Evolutionary conservation across 2,329 filamentous ascomycete genomes (phyloP).

Genomic region (Pseudogymnoascus sp.): DNA sequence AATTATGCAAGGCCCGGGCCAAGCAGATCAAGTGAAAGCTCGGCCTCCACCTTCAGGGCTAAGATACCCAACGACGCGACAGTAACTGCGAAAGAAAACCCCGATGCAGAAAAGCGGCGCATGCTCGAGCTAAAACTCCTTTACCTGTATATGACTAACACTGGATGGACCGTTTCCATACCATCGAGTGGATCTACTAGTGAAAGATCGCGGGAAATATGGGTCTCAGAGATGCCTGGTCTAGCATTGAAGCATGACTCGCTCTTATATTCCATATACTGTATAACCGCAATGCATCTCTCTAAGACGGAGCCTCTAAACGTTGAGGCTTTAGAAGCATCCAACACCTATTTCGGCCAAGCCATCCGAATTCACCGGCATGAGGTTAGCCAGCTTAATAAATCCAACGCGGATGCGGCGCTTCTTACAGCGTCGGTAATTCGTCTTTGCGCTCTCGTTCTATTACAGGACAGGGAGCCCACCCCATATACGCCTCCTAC

Average conservation of each 20-base stretch:
- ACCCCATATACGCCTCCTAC: conserved; percentile 17
- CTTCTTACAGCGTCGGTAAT: conserved; percentile 17
- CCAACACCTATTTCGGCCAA: conserved; percentile 17
- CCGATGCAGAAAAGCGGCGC: conserved; percentile 17
- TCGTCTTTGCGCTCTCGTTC: conserved; percentile 16
- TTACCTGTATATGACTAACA: conserved; percentile 19
- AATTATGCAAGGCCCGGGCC: conserved; percentile 14
- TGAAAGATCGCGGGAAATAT: conserved; percentile 4
- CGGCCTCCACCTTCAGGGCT: not conserved
- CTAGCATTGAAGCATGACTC: conserved; percentile 18
- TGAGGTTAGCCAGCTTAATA: conserved; percentile 14
- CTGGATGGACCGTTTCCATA: conserved; percentile 13
- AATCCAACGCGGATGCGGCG: conserved; percentile 18
- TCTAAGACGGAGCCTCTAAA: conserved; percentile 13
- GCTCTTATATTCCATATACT: conserved; percentile 19
- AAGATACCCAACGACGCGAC: conserved; percentile 5
- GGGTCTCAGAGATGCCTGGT: conserved; percentile 12
- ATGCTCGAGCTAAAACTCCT: conserved; percentile 20
- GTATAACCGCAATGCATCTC: conserved; percentile 19
- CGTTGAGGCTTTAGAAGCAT: conserved; percentile 13
- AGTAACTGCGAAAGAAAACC: not conserved
- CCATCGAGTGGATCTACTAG: not conserved
- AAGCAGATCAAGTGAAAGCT: conserved; percentile 7
- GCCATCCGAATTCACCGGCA: conserved; percentile 17
- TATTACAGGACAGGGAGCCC: conserved; percentile 15